Percentiles rank a stretch among this genome's conserved stretches.
Evolutionary conservation across 805 yeast genomes (phyloP).

Genomic region (Yarrowia sp.): DNA sequence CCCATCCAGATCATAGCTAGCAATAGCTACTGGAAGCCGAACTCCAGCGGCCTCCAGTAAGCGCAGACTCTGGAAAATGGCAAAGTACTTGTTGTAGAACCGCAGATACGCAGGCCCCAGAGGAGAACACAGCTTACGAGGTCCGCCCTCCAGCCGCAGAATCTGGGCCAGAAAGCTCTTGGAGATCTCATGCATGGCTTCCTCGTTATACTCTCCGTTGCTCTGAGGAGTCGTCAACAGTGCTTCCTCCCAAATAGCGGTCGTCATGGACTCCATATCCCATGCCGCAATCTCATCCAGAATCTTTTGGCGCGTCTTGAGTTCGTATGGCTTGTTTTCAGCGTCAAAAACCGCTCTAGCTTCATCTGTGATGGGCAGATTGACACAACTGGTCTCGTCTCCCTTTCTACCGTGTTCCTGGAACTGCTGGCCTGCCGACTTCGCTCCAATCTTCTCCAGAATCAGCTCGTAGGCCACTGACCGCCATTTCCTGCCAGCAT

Average conservation of each 20-base stretch:
- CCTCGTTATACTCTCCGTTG: constrained; percentile 12
- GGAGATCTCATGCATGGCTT: background rate
- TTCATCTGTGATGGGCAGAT: background rate
- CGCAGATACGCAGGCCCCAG: constrained; percentile 6
- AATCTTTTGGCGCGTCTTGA: background rate
- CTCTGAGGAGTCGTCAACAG: constrained; percentile 12
- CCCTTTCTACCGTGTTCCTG: constrained; percentile 19
- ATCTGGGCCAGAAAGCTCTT: background rate
- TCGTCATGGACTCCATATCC: background rate
- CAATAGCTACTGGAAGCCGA: background rate
- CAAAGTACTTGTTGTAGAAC: constrained; percentile 25
- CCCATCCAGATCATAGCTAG: constrained; percentile 21
- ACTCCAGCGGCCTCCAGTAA: constrained; percentile 17
- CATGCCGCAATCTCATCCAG: background rate
- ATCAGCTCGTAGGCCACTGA: constrained; percentile 30
- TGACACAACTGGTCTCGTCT: background rate
- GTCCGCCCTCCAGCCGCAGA: constrained; percentile 2
- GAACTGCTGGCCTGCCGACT: background rate
- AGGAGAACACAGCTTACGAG: background rate
- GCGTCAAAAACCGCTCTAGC: constrained; percentile 4
- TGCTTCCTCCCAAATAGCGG: constrained; percentile 20
- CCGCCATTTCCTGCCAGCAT: constrained; percentile 27
- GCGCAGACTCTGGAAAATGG: constrained; percentile 29
- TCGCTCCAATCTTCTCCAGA: constrained; percentile 9
- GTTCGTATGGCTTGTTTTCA: background rate